Conservation (phyloP, 192 early-diverging fungal species). For the Phlyctochytrium bullatum region DNA sequence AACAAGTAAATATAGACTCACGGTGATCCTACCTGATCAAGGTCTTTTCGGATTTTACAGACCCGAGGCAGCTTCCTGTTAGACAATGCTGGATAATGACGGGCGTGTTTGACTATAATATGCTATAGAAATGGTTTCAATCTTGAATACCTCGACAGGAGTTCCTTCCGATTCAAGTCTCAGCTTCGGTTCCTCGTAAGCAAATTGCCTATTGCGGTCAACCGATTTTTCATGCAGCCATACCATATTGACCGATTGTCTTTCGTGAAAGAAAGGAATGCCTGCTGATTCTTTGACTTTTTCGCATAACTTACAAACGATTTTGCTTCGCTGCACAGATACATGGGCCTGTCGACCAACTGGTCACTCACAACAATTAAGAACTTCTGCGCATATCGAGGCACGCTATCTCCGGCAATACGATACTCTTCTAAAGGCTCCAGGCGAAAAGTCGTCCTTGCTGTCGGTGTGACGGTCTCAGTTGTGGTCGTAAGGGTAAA, state of each 20-base stretch:
- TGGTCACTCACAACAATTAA: constrained; percentile 27
- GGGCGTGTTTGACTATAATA: constrained; percentile 23
- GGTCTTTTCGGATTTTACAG: constrained; percentile 14
- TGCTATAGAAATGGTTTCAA: background rate
- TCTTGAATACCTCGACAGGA: constrained; percentile 19
- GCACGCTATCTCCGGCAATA: constrained; percentile 11
- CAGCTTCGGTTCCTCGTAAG: constrained; percentile 29
- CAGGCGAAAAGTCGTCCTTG: constrained; percentile 24
- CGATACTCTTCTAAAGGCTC: constrained; percentile 21
- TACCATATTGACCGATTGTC: constrained; percentile 28
- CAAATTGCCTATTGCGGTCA: constrained; percentile 25
- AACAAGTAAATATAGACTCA: background rate
- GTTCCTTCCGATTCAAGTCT: constrained; percentile 35
- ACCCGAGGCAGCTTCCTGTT: constrained; percentile 33
- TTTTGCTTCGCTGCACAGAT: constrained; percentile 31
- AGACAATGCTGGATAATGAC: constrained; percentile 33
- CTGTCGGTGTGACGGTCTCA: constrained; percentile 6
- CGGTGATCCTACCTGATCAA: constrained; percentile 30
- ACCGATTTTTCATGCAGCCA: background rate
- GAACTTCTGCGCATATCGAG: constrained; percentile 28
- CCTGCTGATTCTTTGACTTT: constrained; percentile 30
- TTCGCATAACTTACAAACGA: constrained; percentile 21
- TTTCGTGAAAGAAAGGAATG: constrained; percentile 24
- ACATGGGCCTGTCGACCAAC: constrained; percentile 34
- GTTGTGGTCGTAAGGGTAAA: constrained; percentile 29